These are phyloP conservation scores for Mycosphaerelloides madeirae DNA, from an alignment of 2,329 filamentous ascomycete species.

Conservation along the genomic window DNA sequence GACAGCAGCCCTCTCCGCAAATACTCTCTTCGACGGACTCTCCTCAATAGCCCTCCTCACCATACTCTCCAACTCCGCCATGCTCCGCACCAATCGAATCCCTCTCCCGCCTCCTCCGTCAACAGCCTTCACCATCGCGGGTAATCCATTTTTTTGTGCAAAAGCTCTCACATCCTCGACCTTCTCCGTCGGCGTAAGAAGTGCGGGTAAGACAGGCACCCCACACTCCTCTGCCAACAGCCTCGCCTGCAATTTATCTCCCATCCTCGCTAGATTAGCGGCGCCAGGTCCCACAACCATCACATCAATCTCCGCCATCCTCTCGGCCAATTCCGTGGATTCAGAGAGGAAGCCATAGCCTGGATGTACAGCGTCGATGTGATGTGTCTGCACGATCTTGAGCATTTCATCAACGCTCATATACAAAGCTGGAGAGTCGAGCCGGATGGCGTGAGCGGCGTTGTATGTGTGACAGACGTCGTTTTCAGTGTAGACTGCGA, in stretches of 20 bases:
- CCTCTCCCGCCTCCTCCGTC: conserved; percentile 60
- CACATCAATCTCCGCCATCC: conserved; percentile 45
- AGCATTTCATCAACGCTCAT: conserved; percentile 49
- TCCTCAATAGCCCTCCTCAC: conserved; percentile 53
- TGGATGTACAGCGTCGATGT: conserved; percentile 54
- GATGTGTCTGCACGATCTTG: conserved; percentile 44
- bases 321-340: conserved; percentile 46
- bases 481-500: conserved; percentile 51
- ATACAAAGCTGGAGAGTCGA: conserved; percentile 51
- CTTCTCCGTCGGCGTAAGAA: conserved; percentile 41
- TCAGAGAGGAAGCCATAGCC: conserved; percentile 62
- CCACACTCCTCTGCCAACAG: conserved; percentile 47
- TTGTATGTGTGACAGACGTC: conserved; percentile 53
- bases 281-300: conserved; percentile 52
- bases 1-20: conserved; percentile 59
- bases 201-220: conserved; percentile 50
- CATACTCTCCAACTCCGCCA: conserved; percentile 42
- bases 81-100: conserved; percentile 50
- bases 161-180: conserved; percentile 49
- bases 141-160: conserved; percentile 51
- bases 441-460: conserved; percentile 48
- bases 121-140: conserved; percentile 61
- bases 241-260: conserved; percentile 54
- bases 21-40: conserved; percentile 54
- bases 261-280: conserved; percentile 54